Base-by-base conservation (phyloP, 768 basidiomycete species). In the Pholiota molesta region DNA sequence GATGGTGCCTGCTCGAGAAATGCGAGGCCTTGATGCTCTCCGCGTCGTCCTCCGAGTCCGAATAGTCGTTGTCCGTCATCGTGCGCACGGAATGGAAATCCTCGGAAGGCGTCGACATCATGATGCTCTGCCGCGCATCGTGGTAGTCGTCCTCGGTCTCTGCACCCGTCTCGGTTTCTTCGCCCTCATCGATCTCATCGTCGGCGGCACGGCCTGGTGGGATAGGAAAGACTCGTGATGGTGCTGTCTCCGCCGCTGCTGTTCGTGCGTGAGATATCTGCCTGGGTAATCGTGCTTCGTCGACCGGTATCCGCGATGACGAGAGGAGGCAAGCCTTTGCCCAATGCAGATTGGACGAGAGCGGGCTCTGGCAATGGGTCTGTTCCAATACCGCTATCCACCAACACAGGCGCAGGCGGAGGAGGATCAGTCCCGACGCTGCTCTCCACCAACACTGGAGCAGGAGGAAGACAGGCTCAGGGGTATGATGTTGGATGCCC, bases 21-120 rank as follows among this genome's bases (percentile, higher is more conserved):
- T 77, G 75, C 5, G 88, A 89, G 0, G 83, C 88, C 72, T 85
- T 91, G 78, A 94, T 85, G 61, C 92, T 94, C 74, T 89, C 89
- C n/a, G 81, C 84, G 61, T 87, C 85, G 55, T 84, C 85, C 8
- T 78, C 80, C 9, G 70, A 72, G 29, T 80, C 83, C 44, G 82
- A 86, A 68, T 82, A 86, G 58, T 85, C 90, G 62, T 85, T 86
- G 65, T 92, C 90, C 42, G 88, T 86, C 75, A 85, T 75, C 2
- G 89, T 91, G 78, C 85, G 74, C 71, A 90, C 78, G 6, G 90
- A 92, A 70, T 93, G 86, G 83, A 92, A 92, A 66, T 91, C 90
- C 37, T 90, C 86, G 5, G 85, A 86, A 3, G 81, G 79, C 3
- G 92, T 90, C 0, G 87, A 87, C 73, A 85, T 81, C 66, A 84